These are phyloP conservation scores for Lasiodiplodia gonubiensis DNA, from an alignment of 2,329 filamentous ascomycete species.

Conservation along the genomic window DNA sequence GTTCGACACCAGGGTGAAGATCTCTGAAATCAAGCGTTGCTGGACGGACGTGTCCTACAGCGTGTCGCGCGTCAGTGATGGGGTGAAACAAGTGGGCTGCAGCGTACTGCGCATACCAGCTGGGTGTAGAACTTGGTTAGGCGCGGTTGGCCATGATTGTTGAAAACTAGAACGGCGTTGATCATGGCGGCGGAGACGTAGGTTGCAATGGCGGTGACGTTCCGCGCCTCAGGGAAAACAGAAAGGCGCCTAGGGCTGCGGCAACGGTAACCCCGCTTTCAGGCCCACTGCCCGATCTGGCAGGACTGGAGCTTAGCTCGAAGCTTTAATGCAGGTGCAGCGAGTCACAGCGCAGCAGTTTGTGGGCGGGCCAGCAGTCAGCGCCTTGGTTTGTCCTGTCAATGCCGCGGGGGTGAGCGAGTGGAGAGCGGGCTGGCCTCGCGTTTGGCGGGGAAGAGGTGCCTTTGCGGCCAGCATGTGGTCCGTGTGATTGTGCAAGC, in stretches of 20 bases:
- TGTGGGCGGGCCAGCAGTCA: neutral
- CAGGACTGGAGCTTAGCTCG: constrained; percentile 3
- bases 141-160: constrained; percentile 94
- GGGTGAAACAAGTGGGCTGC: neutral
- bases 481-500: constrained; percentile 9
- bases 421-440: neutral
- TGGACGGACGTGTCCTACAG: constrained; percentile 92
- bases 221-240: neutral
- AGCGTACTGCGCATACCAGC: constrained; percentile 62
- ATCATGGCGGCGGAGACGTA: constrained; percentile 69
- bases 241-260: neutral
- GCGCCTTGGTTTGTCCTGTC: constrained; percentile 1
- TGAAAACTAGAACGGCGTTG: constrained; percentile 98
- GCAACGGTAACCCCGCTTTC: neutral
- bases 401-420: constrained; percentile 2
- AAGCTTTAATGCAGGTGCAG: constrained; percentile 1
- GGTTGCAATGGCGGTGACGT: neutral
- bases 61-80: constrained; percentile 22
- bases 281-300: constrained; percentile 1
- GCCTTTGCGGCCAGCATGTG: neutral
- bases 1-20: constrained; percentile 93
- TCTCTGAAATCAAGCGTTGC: constrained; percentile 94
- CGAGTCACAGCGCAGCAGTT: constrained; percentile 18
- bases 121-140: constrained; percentile 99
- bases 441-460: constrained; percentile 2